Evolutionary conservation across 768 basidiomycete species (phyloP), one percentile per base, ranked within the genome.

Genomic region (Lactifluus volemus): DNA sequence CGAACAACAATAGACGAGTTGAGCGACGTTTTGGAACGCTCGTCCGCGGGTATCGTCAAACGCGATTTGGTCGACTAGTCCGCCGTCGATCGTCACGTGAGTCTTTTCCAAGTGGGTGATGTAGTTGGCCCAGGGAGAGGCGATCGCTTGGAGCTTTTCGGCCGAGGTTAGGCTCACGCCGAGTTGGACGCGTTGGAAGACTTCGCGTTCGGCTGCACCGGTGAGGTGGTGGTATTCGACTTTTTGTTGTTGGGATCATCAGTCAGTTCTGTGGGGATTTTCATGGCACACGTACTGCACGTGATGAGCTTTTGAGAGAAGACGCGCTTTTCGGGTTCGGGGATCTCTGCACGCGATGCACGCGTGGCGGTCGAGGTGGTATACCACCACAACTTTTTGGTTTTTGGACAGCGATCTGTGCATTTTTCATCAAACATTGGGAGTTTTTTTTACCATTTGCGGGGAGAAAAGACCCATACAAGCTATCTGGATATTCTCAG

Each of bases 151-250:
- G 5, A 92, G 72, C 71, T 89, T 91, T 72, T 93, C 88, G 69
- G 89, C 86, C 10, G 82, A 77, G 4, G 86, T 85, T 44, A 92
- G 75, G 17, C 82, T 75, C 73, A 89, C 82, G 59, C 90, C 90
- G 42, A 92, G 71, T 65, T 93, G 90, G 15, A 93, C 90, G 38
- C 91, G 78, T 65, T 88, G 86, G 68, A 89, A 90, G 30, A 92
- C 84, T 53, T 92, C 90, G 48, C 89, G 81, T 70, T 92, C 89
- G 5, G 77, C 74, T 2, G 76, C 76, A 12, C 80, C 76, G 3
- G 77, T 70, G 2, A 92, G 74, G 39, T 75, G 68, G 39, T 73
- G 71, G 66, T 92, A 92, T 70, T 90, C 87, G 51, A 89, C 89
- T 42, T 36, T 19, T 25, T 38, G 0, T 25, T 25, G 25, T 25